Conservation (phyloP, 208 protist genomes). For the Crithidia acanthocephali region DNA sequence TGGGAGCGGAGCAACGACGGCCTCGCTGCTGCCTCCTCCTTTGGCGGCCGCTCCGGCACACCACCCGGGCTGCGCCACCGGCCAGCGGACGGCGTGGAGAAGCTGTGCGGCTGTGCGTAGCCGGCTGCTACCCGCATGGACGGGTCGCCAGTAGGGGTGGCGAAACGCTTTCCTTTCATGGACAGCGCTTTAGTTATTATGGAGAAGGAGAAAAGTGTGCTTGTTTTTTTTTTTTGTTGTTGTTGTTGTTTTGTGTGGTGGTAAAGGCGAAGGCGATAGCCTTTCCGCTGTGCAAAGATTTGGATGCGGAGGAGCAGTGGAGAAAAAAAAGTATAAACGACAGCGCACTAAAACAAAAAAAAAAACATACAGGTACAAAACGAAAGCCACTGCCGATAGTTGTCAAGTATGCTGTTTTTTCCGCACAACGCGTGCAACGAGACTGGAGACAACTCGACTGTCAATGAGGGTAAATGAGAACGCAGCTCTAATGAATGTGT, state of each 20-base stretch:
- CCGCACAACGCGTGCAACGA: no score
- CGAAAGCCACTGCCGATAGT: no score
- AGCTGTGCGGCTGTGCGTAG: slow-evolving; percentile 22
- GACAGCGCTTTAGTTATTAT: background rate
- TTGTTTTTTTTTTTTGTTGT: no score
- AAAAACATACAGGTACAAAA: no score
- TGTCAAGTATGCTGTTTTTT: no score
- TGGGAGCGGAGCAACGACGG: slow-evolving; percentile 2
- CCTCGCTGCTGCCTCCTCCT: background rate
- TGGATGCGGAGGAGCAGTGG: no score
- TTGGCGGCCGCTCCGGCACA: background rate
- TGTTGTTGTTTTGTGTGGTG: no score
- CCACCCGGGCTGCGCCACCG: slow-evolving; percentile 6
- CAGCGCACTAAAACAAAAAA: no score
- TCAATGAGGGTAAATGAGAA: no score
- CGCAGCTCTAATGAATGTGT: no score
- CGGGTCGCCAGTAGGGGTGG: slow-evolving; percentile 22
- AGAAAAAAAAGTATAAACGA: no score
- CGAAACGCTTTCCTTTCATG: slow-evolving; percentile 33
- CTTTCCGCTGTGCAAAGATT: background rate
- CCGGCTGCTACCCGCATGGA: slow-evolving; percentile 10
- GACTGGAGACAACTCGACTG: no score
- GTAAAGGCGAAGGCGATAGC: background rate
- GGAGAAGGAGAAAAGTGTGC: background rate
- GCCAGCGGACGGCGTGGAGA: slow-evolving; percentile 5